Evolutionary conservation across 2,329 filamentous ascomycete species (phyloP), one percentile per base, ranked within the genome.

Genomic region (Rutstroemia sp.): DNA sequence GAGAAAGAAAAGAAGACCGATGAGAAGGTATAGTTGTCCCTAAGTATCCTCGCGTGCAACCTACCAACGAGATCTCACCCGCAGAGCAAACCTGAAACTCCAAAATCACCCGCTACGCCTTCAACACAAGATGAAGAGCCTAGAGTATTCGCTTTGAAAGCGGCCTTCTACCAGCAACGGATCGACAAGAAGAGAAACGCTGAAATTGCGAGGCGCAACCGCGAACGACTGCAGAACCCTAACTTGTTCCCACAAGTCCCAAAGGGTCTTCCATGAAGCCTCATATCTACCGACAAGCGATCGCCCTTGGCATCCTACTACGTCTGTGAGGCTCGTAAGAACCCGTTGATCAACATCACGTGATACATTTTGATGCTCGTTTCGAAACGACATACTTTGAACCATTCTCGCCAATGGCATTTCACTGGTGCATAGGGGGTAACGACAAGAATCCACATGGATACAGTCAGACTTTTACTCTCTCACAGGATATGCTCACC

Each of bases 161-260:
- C 86, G 88, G 80, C 83, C 25, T 96, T 99, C 72, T 95, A 90
- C 69, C 87, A 92, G 64, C 89, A 91, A 74, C 84, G 94, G 16
- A 70, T 96, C 51, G 84, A 90, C 69, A 87, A 87, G 68, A 86
- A 91, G 67, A 81, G 85, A 45, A 87, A 88, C 69, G 80, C 81
- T n/a, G 89, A 94, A 67, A 77, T 85, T 54, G 87, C 90, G 10
- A 95, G 85, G 71, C 79, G 88, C 52, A 94, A 92, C 67, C 83
- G 86, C 45, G 89, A 96, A 70, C 82, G 90, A 46, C 71, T 95
- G 58, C 86, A 82, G 60, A 87, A 91, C 67, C 88, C 90, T 1
- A 81, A 79, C 25, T 82, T 87, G 58, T 97, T 97, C 67, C 94
- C 94, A 1, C 87, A 88, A 44, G 90, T 94, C 1, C 92, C 92